Base-by-base conservation (phyloP, 2,329 filamentous ascomycete genomes). In the Basipetospora chlamydospora region DNA sequence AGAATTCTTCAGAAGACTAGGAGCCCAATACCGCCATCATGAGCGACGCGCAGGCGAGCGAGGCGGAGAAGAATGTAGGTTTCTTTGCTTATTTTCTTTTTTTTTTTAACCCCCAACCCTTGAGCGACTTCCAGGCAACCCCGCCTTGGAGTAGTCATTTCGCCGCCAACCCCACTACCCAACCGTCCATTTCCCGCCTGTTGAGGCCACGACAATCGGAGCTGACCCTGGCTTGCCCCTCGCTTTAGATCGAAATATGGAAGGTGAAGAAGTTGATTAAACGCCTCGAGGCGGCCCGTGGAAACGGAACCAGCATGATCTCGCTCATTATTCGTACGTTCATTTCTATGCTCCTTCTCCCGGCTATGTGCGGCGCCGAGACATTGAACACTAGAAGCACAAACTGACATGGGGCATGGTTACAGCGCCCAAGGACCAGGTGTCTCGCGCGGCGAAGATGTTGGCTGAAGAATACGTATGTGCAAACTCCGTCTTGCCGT, bases 231-330 rank as follows among this genome's bases (percentile, higher is more conserved):
- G 34, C 41, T 40, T 38, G 40, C 42, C 21, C 26, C 23, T 39
- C 31, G 33, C 32, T 29, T 25, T 47, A 76, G 71, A 80, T 80
- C 53, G 75, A 80, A 63, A 80, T 79, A 67, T 87, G 81, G 83
- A 95, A 98, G 80, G 87, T 98, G 57, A 98, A 98, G 75, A 98
- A 98, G 72, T 70, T 98, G 56, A 94, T 98, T 67, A 98, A 96
- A 67, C 83, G 90, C 53, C 84, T 98, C 52, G 90, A 96, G 64
- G 82, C 85, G 44, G 92, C 92, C 49, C 76, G 92, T 59, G 90
- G 90, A 59, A 98, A 98, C 75, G 90, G 90, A 66, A 98, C 90
- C 46, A 88, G 80, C 67, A 98, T 98, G 90, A 98, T 98, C 63
- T 96, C 88, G 46, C 75, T 98, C 62, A 95, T 98, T 53, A 96